A percentile compares a stretch with the other conserved stretches of the same genome.
Conservation (phyloP, 371 early-diverging fungal genomes). For the Apophysomyces ossiformis region DNA sequence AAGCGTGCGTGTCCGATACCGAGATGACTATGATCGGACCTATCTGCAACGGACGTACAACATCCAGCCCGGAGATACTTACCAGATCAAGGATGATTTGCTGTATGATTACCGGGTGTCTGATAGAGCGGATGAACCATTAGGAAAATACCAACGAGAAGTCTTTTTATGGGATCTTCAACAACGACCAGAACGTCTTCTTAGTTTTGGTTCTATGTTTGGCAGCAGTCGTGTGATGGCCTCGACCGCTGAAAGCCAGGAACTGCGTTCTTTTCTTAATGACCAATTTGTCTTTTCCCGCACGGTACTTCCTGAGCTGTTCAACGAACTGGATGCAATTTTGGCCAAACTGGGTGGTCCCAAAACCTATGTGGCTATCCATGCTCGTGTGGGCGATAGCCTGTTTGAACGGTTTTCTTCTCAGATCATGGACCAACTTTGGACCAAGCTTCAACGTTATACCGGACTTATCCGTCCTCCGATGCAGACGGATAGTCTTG, state of each 20-base stretch:
- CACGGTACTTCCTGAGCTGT: slow-evolving; percentile 36
- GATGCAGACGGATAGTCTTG: slow-evolving; percentile 2
- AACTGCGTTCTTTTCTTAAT: slow-evolving; percentile 27
- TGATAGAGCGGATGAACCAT: slow-evolving; percentile 35
- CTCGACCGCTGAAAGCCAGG: slow-evolving; percentile 42
- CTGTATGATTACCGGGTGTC: slow-evolving; percentile 58
- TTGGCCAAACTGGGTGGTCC: slow-evolving; percentile 55
- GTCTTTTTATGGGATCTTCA: slow-evolving; percentile 48
- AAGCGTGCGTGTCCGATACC: slow-evolving; percentile 33
- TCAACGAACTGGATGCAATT: slow-evolving; percentile 50
- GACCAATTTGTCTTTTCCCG: slow-evolving; percentile 39
- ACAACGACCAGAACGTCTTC: slow-evolving; percentile 43
- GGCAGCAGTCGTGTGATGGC: slow-evolving; percentile 57
- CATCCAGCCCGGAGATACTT: slow-evolving; percentile 30
- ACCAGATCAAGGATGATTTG: slow-evolving; percentile 40
- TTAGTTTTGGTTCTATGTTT: slow-evolving; percentile 65
- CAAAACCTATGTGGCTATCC: slow-evolving; percentile 51
- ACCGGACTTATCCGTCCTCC: slow-evolving; percentile 22
- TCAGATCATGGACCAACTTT: slow-evolving; percentile 35
- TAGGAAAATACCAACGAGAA: slow-evolving; percentile 40
- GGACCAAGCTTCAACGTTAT: slow-evolving; percentile 36
- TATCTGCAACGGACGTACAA: slow-evolving; percentile 30
- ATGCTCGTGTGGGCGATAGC: slow-evolving; percentile 59
- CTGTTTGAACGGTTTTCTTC: slow-evolving; percentile 48
- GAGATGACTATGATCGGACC: slow-evolving; percentile 26